Base-by-base conservation (phyloP, 129 eudicot species). In the Saposhnikovia divaricata region DNA sequence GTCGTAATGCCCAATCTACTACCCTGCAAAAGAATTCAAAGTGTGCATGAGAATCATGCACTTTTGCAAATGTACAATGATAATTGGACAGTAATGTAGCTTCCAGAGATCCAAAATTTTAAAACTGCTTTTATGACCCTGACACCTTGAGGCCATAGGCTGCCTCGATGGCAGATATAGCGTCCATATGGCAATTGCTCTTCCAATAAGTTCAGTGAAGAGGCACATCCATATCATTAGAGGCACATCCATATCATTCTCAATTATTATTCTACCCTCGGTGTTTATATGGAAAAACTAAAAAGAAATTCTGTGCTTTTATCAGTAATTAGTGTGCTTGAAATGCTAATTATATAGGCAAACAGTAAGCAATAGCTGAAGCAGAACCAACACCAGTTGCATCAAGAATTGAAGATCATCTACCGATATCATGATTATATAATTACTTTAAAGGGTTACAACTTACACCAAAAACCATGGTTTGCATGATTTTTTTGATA, bases 1-100 rank as follows among this genome's bases (percentile, higher is more conserved):
- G 98, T 93, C 45, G 98, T 93, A 65, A 93, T 93, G 68, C 98
- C 98, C 89, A 93, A 83, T 84, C 98, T 89, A 83, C 98, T 87
- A 78, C 89, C 97, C 98, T 93, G 86, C 80, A 84, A 19, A 21
- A 77, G 31, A 18, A 43, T 34, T 73, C 3, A 10, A 40, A 72
- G 77, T 1, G 3, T 73, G 55, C 27, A 23, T 44, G 31, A 4
- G 21, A 43, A n/a, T 44, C 14, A 43, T n/a, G 28, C 3, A 13
- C 25, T 34, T 65, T 9, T n/a, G 31, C 2, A n/a, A 68, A 31
- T 68, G 23, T 31, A 28, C 4, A 65, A 7, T 27, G 3, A 27
- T 65, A 27, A 27, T 3, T 65, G 39, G 6, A 9, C 72, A 12
- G 19, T 65, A 27, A 27, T 65, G 72, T 65, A 65, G 72, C 72